Evolutionary conservation across 2,329 filamentous ascomycete species (phyloP), one percentile per base, ranked within the genome.

Genomic region (Talaromyces sp.): DNA sequence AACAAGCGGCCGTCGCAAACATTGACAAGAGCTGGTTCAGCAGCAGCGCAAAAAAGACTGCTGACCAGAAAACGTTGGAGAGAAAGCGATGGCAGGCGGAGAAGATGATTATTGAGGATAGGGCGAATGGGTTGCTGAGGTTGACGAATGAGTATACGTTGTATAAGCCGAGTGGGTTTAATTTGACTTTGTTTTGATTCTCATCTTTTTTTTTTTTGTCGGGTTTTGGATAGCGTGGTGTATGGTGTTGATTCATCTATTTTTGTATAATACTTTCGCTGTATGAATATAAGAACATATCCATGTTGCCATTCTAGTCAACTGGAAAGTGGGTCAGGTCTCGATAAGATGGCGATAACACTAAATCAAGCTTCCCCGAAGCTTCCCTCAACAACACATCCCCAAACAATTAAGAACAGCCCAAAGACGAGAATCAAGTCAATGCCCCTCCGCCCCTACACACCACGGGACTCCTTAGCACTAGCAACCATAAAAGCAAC

Each of bases 1-100:
- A 78, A 60, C 66, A 71, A 19, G 74, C 79, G 62, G 74, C 67
- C 49, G 68, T 76, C 10, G 71, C 75, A 25, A 74, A 74, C n/a
- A 73, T 73, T 1, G 27, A 38, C 1, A 70, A 72, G 78, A 36
- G 40, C 17, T 31, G 53, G 51, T 77, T 74, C 53, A 71, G 74
- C 8, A 27, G 29, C 15, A 36, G 61, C n/a, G 40, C 43, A 3
- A 67, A 72, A 59, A 74, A 72, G 47, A 69, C 67, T 27, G 69
- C 71, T 1, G 65, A 74, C 43, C 68, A 69, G 11, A 78, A 76
- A 66, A 63, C 70, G 2, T 68, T 73, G 17, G 69, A 76, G 47
- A 70, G 76, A 22, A 75, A 73, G 56, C 68, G 76, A 36, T 80
- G 78, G 78, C 73, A 79, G 65, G 77, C 78, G n/a, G 78, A 80